Evolutionary conservation across 352 stramenopile species (phyloP).

Genomic region (Sclerospora graminicola): DNA sequence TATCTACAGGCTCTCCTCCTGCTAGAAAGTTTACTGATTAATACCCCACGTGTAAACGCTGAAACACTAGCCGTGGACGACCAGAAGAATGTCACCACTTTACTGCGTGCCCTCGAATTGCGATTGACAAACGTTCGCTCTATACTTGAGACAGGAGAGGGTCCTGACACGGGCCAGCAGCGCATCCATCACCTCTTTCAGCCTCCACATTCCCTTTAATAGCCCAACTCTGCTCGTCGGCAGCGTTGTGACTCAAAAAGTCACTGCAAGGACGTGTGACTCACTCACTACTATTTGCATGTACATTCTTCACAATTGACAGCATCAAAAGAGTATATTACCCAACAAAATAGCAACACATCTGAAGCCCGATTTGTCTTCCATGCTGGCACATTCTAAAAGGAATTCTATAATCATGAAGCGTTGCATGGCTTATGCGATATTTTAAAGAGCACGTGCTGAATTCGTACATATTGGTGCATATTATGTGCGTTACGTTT

Average conservation of each 20-base stretch:
- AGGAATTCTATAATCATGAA: too few relatives aligned
- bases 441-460: too few relatives aligned
- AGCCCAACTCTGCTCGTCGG: constrained; percentile 6
- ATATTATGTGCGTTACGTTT: too few relatives aligned
- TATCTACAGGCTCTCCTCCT: constrained; percentile 51
- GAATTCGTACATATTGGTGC: too few relatives aligned
- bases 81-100: constrained; percentile 40
- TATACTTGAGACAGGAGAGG: constrained; percentile 15
- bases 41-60: constrained; percentile 14
- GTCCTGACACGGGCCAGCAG: constrained; percentile 1
- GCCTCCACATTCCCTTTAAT: constrained; percentile 4
- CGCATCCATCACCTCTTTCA: constrained; percentile 10
- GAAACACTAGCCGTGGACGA: constrained; percentile 28
- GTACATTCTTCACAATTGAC: constrained; percentile 20
- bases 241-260: constrained; percentile 14
- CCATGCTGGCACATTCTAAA: too few relatives aligned
- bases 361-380: constrained; percentile 1
- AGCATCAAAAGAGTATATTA: constrained; percentile 18
- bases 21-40: constrained; percentile 51
- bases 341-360: constrained; percentile 18
- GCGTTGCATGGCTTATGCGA: too few relatives aligned
- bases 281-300: constrained; percentile 20
- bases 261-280: constrained; percentile 8
- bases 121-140: constrained; percentile 40
- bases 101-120: constrained; percentile 39